Percentiles rank a stretch among this genome's conserved stretches.
Evolutionary conservation across 169 alveolate genomes (phyloP).

Genomic region (Theileria parva): DNA sequence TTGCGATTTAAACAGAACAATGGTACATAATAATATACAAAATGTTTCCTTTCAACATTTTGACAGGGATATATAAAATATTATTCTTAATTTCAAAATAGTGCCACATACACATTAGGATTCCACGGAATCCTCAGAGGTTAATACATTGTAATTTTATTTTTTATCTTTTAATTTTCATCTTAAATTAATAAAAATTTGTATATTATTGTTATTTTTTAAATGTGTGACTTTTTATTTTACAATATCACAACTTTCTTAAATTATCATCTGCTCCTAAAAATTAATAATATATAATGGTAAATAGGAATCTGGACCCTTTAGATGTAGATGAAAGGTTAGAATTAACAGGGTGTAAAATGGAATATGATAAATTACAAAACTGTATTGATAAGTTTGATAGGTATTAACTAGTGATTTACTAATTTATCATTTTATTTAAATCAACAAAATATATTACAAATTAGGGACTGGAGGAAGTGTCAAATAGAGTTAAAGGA

Average conservation of each 20-base stretch:
- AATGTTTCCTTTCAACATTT: constrained; percentile 26
- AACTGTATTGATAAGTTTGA: constrained; percentile 66
- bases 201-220: too few relatives aligned
- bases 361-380: constrained; percentile 53
- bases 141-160: constrained; percentile 20
- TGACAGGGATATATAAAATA: constrained; percentile 24
- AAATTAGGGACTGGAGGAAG: constrained; percentile 64
- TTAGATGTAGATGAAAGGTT: constrained; percentile 65
- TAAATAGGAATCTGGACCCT: background rate
- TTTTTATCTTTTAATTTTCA: constrained; percentile 27
- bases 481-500: constrained; percentile 68
- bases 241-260: too few relatives aligned
- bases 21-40: constrained; percentile 5
- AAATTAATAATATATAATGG: background rate
- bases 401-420: constrained; percentile 44
- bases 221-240: too few relatives aligned
- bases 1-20: constrained; percentile 14
- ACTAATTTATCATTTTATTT: background rate
- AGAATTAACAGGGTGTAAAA: constrained; percentile 67
- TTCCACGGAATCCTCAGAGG: constrained; percentile 6
- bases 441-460: background rate
- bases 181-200: constrained; percentile 22
- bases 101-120: constrained; percentile 28
- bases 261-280: too few relatives aligned
- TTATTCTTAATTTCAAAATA: constrained; percentile 41